A percentile compares a stretch with the other conserved stretches of the same genome.
Conservation (phyloP, 208 protist species). For the Wallacemonas sp. region DNA sequence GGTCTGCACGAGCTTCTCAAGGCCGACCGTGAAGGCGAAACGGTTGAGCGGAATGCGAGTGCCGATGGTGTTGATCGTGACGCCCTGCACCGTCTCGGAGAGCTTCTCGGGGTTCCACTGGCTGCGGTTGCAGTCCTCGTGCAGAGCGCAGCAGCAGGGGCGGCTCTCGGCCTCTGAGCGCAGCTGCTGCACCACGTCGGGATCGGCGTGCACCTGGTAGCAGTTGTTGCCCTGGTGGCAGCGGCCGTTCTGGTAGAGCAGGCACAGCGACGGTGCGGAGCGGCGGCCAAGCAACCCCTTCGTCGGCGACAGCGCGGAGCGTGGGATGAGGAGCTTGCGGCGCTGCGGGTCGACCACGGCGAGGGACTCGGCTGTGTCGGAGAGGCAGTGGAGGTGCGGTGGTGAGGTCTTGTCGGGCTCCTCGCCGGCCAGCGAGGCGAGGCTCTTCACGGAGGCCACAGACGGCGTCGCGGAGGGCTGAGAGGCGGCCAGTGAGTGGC, state of each 20-base stretch:
- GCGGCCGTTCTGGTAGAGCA: conserved; percentile 52
- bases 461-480: neutral
- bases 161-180: conserved; percentile 31
- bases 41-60: conserved; percentile 29
- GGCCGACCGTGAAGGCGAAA: conserved; percentile 46
- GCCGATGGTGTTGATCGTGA: conserved; percentile 4
- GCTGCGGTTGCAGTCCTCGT: conserved; percentile 45
- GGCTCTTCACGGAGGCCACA: neutral
- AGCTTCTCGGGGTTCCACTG: conserved; percentile 25
- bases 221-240: conserved; percentile 55
- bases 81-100: conserved; percentile 14
- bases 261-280: conserved; percentile 46
- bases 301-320: conserved; percentile 34
- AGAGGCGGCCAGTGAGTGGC: neutral
- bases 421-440: neutral
- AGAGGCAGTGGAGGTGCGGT: neutral
- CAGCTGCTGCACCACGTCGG: conserved; percentile 39
- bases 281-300: conserved; percentile 33
- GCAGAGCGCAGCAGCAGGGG: conserved; percentile 47
- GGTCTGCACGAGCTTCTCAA: conserved; percentile 30
- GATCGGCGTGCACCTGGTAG: conserved; percentile 60
- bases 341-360: conserved; percentile 59
- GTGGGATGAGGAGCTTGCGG: conserved; percentile 45
- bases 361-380: conserved; percentile 19
- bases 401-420: neutral